Evolutionary conservation across 108 stramenopile genomes (phyloP).

Genomic region (Aurantiochytrium sp.): DNA sequence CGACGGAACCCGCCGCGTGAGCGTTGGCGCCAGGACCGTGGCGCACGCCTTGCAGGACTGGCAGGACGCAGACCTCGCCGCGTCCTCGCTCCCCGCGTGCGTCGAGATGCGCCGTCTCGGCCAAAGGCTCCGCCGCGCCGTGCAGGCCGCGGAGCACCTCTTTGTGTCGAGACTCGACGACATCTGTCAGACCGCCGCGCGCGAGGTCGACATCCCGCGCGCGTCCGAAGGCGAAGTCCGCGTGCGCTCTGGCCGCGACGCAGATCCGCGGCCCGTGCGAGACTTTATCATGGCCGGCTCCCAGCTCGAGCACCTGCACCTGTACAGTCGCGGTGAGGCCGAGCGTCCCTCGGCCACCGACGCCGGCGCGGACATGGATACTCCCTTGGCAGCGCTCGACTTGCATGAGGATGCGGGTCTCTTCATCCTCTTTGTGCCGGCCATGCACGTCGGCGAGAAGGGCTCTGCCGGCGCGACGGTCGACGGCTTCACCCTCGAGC

Average conservation of each 20-base stretch:
- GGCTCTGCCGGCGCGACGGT: not conserved
- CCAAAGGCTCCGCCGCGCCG: not conserved
- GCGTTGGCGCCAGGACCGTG: not conserved
- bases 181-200: not conserved
- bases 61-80: not conserved
- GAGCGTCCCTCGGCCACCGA: too few species aligned
- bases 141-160: not conserved
- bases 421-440: not conserved
- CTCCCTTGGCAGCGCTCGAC: not conserved
- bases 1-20: not conserved
- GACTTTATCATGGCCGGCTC: not conserved
- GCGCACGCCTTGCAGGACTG: not conserved
- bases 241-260: too few species aligned
- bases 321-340: not conserved
- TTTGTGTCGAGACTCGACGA: not conserved
- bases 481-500: not conserved
- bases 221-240: too few species aligned
- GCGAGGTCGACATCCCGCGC: too few species aligned
- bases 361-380: too few species aligned
- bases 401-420: not conserved
- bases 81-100: not conserved
- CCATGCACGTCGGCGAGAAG: not conserved
- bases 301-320: constrained; percentile 23
- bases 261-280: not conserved
- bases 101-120: not conserved